These are phyloP conservation scores for Chimonanthus salicifolius DNA, from an alignment of 164 flowering plant species.

Conservation along the genomic window DNA sequence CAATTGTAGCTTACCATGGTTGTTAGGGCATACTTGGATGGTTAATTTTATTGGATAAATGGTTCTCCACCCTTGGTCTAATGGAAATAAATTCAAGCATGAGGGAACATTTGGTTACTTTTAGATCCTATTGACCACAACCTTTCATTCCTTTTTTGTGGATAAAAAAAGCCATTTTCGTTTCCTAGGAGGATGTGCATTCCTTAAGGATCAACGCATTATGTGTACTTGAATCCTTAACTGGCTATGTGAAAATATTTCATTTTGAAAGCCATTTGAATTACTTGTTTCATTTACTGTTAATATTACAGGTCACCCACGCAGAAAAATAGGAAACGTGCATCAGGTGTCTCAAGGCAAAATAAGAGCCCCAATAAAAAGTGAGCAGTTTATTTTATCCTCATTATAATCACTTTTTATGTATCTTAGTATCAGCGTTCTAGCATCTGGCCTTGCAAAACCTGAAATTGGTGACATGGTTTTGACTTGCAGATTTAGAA, in stretches of 20 bases:
- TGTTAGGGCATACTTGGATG: background rate
- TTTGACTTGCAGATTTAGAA: slow-evolving; percentile 28
- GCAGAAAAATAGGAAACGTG: slow-evolving; percentile 25
- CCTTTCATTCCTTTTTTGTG: too few species aligned
- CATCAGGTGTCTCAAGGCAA: slow-evolving; percentile 18
- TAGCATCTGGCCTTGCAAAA: background rate
- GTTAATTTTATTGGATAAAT: background rate
- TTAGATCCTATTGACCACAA: too few species aligned
- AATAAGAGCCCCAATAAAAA: slow-evolving; percentile 33
- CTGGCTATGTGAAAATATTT: background rate
- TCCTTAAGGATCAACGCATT: background rate
- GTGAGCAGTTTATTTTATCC: slow-evolving; percentile 29
- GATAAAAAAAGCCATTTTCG: too few species aligned
- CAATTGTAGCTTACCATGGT: background rate
- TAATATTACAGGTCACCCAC: slow-evolving; percentile 35
- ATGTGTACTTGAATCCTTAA: background rate
- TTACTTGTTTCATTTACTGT: background rate
- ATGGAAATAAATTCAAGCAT: background rate
- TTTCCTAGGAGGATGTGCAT: too few species aligned
- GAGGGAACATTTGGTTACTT: too few species aligned
- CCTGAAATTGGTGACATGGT: slow-evolving; percentile 20
- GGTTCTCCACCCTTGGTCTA: background rate
- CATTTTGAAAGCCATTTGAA: background rate
- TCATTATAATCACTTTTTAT: background rate
- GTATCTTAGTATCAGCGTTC: background rate